Conservation (phyloP, 495 filamentous ascomycete species). For the Amniculicola lignicola region DNA sequence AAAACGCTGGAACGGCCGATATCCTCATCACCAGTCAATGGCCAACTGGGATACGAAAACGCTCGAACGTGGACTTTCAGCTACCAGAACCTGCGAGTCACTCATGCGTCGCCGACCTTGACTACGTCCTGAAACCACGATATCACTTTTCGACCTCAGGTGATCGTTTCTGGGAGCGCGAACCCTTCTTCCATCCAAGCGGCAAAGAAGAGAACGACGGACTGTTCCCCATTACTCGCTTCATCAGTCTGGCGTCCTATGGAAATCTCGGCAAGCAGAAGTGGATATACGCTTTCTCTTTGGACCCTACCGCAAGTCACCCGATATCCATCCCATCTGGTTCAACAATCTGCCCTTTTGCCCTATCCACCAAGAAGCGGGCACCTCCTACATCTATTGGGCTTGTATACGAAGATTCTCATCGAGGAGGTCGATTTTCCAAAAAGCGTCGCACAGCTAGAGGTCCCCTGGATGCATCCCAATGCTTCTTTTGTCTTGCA, state of each 20-base stretch:
- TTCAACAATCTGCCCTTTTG: constrained; percentile 68
- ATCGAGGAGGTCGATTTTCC: constrained; percentile 31
- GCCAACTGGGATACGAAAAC: constrained; percentile 66
- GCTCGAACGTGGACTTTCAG: constrained; percentile 55
- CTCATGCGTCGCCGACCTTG: constrained; percentile 69
- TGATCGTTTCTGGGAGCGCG: constrained; percentile 76
- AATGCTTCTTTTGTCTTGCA: constrained; percentile 92
- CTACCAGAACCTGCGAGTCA: constrained; percentile 48
- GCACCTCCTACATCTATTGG: constrained; percentile 54
- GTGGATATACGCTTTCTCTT: constrained; percentile 83
- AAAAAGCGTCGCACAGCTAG: constrained; percentile 51
- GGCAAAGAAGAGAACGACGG: constrained; percentile 54
- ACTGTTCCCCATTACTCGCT: constrained; percentile 66
- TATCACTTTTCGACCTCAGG: constrained; percentile 81
- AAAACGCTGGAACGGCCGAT: constrained; percentile 72
- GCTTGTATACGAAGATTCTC: constrained; percentile 55
- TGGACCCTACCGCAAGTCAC: constrained; percentile 61
- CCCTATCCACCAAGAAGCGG: constrained; percentile 58
- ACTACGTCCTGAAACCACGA: constrained; percentile 69
- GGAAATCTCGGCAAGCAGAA: constrained; percentile 73
- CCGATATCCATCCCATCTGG: constrained; percentile 59
- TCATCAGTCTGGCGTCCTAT: constrained; percentile 78
- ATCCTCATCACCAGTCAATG: constrained; percentile 83
- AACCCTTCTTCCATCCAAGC: constrained; percentile 80
- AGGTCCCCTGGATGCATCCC: constrained; percentile 68